phyloP scores from a whole-genome alignment of 179 eudicot genomes.

The Amaranthus tricolor region DNA sequence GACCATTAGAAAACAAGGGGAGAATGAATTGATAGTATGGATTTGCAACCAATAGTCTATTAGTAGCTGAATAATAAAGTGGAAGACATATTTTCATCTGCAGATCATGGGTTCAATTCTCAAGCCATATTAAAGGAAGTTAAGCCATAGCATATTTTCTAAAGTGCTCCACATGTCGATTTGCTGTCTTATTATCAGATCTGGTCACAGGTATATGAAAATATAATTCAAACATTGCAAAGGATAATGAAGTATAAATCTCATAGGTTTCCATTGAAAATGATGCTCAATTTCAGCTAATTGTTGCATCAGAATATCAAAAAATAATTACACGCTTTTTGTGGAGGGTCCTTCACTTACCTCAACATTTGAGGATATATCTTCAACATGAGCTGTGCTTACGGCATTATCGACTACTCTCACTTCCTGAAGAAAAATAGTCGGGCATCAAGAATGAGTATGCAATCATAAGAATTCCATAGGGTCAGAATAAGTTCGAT shows the following conservation, averaged over 20 bases:
- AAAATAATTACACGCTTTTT: not conserved
- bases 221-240: not conserved
- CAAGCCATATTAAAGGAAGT: not conserved
- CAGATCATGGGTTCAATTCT: not conserved
- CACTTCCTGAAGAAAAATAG: slow-evolving; percentile 48
- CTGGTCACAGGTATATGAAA: not conserved
- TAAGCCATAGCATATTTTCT: not conserved
- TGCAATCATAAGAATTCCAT: not conserved
- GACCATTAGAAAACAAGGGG: not conserved
- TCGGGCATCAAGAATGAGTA: slow-evolving; percentile 9
- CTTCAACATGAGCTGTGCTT: slow-evolving; percentile 36
- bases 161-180: not conserved
- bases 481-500: slow-evolving; percentile 10
- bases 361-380: slow-evolving; percentile 45
- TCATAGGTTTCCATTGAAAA: too few relatives aligned
- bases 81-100: not conserved
- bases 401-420: slow-evolving; percentile 44
- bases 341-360: slow-evolving; percentile 24
- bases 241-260: not conserved
- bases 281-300: not conserved
- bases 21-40: not conserved
- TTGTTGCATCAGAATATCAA: not conserved
- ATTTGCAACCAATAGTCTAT: not conserved
- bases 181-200: not conserved
- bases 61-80: not conserved